phyloP scores from a whole-genome alignment of 176 grass and related monocot genomes.

The Pontederia crassipes region DNA sequence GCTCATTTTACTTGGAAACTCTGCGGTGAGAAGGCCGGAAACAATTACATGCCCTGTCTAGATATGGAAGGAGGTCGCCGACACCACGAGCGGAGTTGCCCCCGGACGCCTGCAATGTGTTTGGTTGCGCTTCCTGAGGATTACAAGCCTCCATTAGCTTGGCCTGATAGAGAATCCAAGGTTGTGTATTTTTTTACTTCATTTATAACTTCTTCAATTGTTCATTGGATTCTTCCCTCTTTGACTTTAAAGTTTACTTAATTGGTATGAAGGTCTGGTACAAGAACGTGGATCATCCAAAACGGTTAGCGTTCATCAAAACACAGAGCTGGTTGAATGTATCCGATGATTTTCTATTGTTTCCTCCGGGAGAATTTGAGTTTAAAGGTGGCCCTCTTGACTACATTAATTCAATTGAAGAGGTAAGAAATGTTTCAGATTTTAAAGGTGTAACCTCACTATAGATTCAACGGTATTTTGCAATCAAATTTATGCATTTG shows the following conservation, averaged over 20 bases:
- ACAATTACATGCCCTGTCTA: slow-evolving; percentile 65
- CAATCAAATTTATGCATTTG: not conserved
- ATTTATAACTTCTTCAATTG: not conserved
- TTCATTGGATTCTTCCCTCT: slow-evolving; percentile 9
- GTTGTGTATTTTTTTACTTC: slow-evolving; percentile 16
- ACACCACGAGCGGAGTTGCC: slow-evolving; percentile 80
- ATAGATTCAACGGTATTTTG: not conserved
- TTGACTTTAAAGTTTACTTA: slow-evolving; percentile 10
- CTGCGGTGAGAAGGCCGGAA: slow-evolving; percentile 54
- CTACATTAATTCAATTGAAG: slow-evolving; percentile 69
- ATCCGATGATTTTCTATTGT: slow-evolving; percentile 45
- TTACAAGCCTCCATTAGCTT: slow-evolving; percentile 49
- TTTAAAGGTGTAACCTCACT: not conserved
- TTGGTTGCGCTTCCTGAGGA: slow-evolving; percentile 70
- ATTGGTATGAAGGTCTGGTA: slow-evolving; percentile 59
- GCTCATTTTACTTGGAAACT: slow-evolving; percentile 78
- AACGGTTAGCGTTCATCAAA: slow-evolving; percentile 51
- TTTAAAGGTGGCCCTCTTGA: slow-evolving; percentile 67
- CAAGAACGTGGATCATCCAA: slow-evolving; percentile 65
- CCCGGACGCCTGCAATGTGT: slow-evolving; percentile 56
- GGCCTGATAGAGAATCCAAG: slow-evolving; percentile 78
- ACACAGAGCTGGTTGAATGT: slow-evolving; percentile 65
- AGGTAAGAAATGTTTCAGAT: slow-evolving; percentile 32
- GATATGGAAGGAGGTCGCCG: slow-evolving; percentile 70
- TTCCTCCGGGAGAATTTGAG: slow-evolving; percentile 51